Conservation (phyloP, 805 yeast species). For the Yueomyces sinensis region DNA sequence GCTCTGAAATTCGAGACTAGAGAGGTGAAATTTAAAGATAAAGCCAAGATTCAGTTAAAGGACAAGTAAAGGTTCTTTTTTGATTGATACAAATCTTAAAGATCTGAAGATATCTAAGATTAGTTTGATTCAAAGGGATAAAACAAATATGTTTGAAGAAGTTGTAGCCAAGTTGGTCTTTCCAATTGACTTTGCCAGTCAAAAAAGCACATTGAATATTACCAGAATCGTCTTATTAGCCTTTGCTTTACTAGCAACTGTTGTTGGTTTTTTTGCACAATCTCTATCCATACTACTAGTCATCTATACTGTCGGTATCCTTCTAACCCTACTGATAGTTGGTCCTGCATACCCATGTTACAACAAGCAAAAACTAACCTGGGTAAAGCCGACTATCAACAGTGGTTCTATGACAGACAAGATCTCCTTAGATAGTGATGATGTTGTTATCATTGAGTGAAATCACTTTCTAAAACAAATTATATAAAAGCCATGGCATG, state of each 20-base stretch:
- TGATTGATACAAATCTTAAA: no score
- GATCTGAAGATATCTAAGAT: no score
- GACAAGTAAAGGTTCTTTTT: no score
- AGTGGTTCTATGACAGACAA: neutral
- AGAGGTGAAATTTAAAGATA: no score
- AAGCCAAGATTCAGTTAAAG: no score
- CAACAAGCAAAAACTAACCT: conserved; percentile 34
- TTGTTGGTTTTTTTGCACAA: conserved; percentile 36
- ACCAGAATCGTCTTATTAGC: conserved; percentile 7
- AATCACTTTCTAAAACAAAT: conserved; percentile 2
- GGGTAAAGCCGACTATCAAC: conserved; percentile 26
- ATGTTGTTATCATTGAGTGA: neutral
- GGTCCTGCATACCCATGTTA: conserved; percentile 51
- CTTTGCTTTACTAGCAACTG: conserved; percentile 26
- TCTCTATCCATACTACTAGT: conserved; percentile 29
- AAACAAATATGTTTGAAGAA: conserved; percentile 14
- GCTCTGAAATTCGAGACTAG: no score
- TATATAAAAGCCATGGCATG: no score
- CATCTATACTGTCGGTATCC: conserved; percentile 26
- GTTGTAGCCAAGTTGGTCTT: conserved; percentile 15
- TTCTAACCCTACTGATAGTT: conserved; percentile 26
- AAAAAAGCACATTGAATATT: conserved; percentile 10
- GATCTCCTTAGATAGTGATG: neutral
- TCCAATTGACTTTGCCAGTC: conserved; percentile 25
- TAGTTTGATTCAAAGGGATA: no score